Base-by-base conservation (phyloP, 441 rosid species). In the Gossypium schwendimanii region DNA sequence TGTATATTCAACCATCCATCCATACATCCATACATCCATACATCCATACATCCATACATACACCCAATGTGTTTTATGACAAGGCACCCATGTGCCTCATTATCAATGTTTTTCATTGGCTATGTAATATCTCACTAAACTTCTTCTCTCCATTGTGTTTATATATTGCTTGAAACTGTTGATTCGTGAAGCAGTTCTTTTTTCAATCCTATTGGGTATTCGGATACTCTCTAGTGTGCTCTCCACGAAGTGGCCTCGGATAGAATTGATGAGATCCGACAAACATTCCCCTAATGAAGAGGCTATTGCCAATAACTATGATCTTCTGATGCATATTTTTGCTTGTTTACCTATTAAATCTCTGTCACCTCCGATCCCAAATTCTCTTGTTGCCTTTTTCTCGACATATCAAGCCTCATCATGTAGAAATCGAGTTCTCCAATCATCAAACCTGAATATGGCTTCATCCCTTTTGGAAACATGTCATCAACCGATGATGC, bases 271-370 rank as follows among this genome's bases (percentile, higher is more conserved):
- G 23, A 44, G 54, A 64, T 12, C 31, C 28, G 44, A 5, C 5
- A 44, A 2, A 17, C 23, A 8, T 18, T 3, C 26, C 1, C n/a
- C 18, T 45, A 65, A 23, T 24, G 81, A 77, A 0, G 79, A 81
- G 63, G 31, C 67, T 23, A 33, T 81, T 50, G 61, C 82, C 44
- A 44, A 59, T 31, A 75, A 67, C 74, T 73, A 80, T 54, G 83
- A 82, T 58, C 79, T 76, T 17, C 17, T 77, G 12, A 52, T 39
- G 6, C 55, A 58, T 41, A 71, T 82, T 65, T 78, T 80, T 52
- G 60, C 28, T 28, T 55, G 60, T 2, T 23, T 80, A 14, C 83
- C 83, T 0, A 53, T 58, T 9, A 50, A 52, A 41, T 63, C 79
- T 17, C 70, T 31, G 54, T 74, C 65, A 75, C 78, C 58, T 73